Conservation (phyloP, 2,329 filamentous ascomycete genomes). For the Pseudogymnoascus sp. region DNA sequence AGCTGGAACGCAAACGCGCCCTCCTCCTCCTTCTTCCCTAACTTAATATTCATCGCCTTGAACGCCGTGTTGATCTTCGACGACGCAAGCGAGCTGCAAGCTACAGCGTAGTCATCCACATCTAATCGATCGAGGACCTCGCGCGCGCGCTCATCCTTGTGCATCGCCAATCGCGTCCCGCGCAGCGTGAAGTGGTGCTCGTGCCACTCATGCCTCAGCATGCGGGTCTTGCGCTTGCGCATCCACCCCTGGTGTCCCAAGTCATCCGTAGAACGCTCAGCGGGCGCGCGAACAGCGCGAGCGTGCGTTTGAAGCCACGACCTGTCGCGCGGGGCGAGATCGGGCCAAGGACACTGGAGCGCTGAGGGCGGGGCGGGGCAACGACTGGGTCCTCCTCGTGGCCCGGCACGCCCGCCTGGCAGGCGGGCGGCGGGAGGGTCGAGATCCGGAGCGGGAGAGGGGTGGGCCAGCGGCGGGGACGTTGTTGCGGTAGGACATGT, state of each 20-base stretch:
- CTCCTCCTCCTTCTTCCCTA: constrained; percentile 49
- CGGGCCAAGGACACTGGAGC: not conserved
- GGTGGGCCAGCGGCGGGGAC: constrained; percentile 19
- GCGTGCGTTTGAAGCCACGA: constrained; percentile 42
- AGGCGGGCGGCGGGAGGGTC: constrained; percentile 31
- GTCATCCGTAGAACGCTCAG: constrained; percentile 41
- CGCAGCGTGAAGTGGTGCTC: constrained; percentile 85
- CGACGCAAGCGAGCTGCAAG: constrained; percentile 69
- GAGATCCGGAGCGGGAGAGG: constrained; percentile 26
- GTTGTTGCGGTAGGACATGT: constrained; percentile 70
- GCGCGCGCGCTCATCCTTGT: constrained; percentile 52
- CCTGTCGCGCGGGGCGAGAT: constrained; percentile 6
- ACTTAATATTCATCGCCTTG: constrained; percentile 65
- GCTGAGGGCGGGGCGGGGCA: constrained; percentile 27
- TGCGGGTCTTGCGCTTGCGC: constrained; percentile 85
- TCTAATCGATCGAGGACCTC: constrained; percentile 71
- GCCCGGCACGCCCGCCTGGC: constrained; percentile 53
- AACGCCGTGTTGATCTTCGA: constrained; percentile 84
- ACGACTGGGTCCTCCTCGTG: constrained; percentile 51
- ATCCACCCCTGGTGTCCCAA: constrained; percentile 77
- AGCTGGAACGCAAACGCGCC: constrained; percentile 80
- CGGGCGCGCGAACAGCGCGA: constrained; percentile 32
- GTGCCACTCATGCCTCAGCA: constrained; percentile 90
- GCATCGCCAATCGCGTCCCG: constrained; percentile 68
- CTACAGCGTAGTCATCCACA: constrained; percentile 82